These are phyloP conservation scores for Bremia lactucae DNA, from an alignment of 352 stramenopile species.

Conservation along the genomic window DNA sequence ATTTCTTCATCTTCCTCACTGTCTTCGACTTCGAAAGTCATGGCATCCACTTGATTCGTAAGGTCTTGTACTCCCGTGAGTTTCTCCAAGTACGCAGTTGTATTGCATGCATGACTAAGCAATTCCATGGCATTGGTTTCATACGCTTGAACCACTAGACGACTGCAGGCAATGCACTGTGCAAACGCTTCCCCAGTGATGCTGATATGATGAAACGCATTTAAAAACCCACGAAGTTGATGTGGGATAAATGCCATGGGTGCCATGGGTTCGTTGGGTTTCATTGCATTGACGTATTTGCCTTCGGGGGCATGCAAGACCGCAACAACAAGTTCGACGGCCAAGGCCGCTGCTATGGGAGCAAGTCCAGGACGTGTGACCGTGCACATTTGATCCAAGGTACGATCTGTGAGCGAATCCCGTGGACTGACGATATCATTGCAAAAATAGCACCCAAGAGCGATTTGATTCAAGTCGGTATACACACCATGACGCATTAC, in stretches of 20 bases:
- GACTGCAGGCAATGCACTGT: slow-evolving; percentile 93
- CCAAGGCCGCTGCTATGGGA: slow-evolving; percentile 87
- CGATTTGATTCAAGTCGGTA: slow-evolving; percentile 4
- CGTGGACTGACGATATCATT: slow-evolving; percentile 97
- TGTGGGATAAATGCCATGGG: slow-evolving; percentile 87
- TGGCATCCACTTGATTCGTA: slow-evolving; percentile 39
- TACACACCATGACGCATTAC: slow-evolving; percentile 94
- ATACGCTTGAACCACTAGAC: slow-evolving; percentile 85
- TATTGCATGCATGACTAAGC: slow-evolving; percentile 59
- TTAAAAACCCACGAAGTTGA: slow-evolving; percentile 93
- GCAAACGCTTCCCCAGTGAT: slow-evolving; percentile 88
- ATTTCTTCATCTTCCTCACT: slow-evolving; percentile 56
- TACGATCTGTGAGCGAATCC: slow-evolving; percentile 95
- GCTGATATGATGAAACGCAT: slow-evolving; percentile 76
- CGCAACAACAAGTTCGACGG: slow-evolving; percentile 93
- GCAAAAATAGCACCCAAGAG: slow-evolving; percentile 98
- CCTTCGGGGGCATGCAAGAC: slow-evolving; percentile 89
- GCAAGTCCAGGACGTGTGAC: slow-evolving; percentile 95
- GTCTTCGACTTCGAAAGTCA: slow-evolving; percentile 59
- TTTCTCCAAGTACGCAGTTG: slow-evolving; percentile 60
- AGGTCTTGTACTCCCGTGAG: slow-evolving; percentile 63
- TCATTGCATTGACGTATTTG: slow-evolving; percentile 58
- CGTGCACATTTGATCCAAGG: slow-evolving; percentile 99
- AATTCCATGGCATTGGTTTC: slow-evolving; percentile 27
- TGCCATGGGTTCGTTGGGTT: slow-evolving; percentile 29